These are phyloP conservation scores for Brassica carinata DNA, from an alignment of 345 rosid species.

Conservation along the genomic window DNA sequence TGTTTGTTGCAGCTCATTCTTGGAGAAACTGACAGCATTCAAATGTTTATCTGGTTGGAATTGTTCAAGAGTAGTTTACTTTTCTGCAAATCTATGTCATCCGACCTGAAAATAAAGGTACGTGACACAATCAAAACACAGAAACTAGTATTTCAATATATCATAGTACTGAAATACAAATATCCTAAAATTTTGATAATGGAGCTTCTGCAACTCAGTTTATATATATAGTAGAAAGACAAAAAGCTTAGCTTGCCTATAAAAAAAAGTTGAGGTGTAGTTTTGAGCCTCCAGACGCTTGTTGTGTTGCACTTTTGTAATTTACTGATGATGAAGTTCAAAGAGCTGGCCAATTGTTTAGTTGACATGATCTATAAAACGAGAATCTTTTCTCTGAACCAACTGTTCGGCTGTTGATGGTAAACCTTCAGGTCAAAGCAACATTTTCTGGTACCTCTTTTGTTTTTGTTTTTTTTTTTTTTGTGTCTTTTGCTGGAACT, in stretches of 20 bases:
- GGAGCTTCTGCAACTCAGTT: background rate
- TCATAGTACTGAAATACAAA: background rate
- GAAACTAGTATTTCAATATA: background rate
- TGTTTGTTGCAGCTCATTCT: background rate
- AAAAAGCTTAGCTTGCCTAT: background rate
- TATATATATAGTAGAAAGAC: background rate
- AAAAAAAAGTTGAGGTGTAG: background rate
- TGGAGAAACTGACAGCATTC: background rate
- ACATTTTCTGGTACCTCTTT: background rate
- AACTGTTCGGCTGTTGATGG: background rate
- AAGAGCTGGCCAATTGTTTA: background rate
- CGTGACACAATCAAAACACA: background rate
- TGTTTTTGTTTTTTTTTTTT: too few species aligned
- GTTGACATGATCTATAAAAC: slow-evolving; percentile 13
- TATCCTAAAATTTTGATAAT: background rate
- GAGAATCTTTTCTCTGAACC: background rate
- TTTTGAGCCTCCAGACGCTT: background rate
- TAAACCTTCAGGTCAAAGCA: background rate
- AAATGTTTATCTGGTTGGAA: background rate
- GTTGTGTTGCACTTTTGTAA: background rate
- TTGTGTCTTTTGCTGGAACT: background rate
- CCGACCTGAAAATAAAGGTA: background rate
- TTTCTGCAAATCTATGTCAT: background rate
- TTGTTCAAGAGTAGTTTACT: background rate
- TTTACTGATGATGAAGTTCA: slow-evolving; percentile 7